Base-by-base conservation (phyloP, 495 filamentous ascomycete species). In the Pseudotulostoma volvatum region DNA sequence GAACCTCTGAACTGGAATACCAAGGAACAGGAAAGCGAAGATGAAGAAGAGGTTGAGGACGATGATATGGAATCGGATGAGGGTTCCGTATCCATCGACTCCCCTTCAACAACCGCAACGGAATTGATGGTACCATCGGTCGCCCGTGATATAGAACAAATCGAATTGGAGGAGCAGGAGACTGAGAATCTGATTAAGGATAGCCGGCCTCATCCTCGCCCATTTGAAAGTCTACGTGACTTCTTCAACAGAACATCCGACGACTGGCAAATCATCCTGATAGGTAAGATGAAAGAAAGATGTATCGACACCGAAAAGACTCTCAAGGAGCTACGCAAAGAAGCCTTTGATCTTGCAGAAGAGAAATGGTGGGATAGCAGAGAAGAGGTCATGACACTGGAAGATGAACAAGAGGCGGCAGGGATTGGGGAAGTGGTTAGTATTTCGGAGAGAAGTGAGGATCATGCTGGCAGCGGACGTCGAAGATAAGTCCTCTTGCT, bases 351-450 rank as follows among this genome's bases (percentile, higher is more conserved):
- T 45, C 65, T 78, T 40, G 84, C 84, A 31, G 90, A 97, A 61
- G 82, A 84, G 55, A 93, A 87, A 52, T 97, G 90, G 90, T 97
- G 90, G 90, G 90, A 94, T 64, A 87, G 82, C 54, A 68, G 90
- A 47, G 90, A 97, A 58, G 90, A 97, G 60, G 81, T 97, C 44
- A 80, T 76, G 41, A 81, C 77, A 5, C 63, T 95, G 45, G 90
- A 97, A 60, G 88, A 95, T 59, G 87, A 93, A 60, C 88, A 95
- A 57, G 86, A 94, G 60, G 86, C 81, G 30, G 84, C 87, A 18
- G 90, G 90, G 13, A 95, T 95, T 60, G 81, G 85, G 4, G 90
- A 97, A 60, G 81, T 97, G 18, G 82, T 97, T 18, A 90, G 76
- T 53, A 66, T 95, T 37, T 74, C 71, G 41, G 86, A 93, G 42